Base-by-base conservation (phyloP, 2,329 filamentous ascomycete species). In the Trichoderma sp. region DNA sequence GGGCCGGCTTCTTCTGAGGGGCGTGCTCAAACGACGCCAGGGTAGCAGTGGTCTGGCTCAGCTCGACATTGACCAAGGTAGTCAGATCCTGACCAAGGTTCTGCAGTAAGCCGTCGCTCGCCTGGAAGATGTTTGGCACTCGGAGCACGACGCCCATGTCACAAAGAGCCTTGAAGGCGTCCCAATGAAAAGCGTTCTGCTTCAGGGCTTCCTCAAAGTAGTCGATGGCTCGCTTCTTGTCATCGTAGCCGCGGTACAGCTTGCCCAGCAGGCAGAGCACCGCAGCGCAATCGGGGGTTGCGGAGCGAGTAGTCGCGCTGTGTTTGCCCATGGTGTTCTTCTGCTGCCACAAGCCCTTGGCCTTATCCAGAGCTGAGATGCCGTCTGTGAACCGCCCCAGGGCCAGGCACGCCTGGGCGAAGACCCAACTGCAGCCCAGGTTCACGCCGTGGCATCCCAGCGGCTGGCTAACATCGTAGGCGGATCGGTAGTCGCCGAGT, bases 131-230 rank as follows among this genome's bases (percentile, higher is more conserved):
- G 72, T 96, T 97, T 28, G 88, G 85, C 10, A 95, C 88, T 64
- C 91, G 88, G 63, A 98, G 84, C 69, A 88, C 88, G 51, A 92
- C 89, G 4, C 92, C 91, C 88, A 86, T 91, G 73, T 97, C 93
- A 74, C 93, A 97, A 7, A 99, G 83, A 17, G 87, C 90, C 24
- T 89, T 88, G 72, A 98, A 98, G 0, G 94, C 93, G 81, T 99
- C 95, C 95, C 95, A 99, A 86, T 97, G 95, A 77, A 98, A 94
- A 1, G 95, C 93, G 73, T 98, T 99, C 63, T 88, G 77, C 78
- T 93, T 96, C 71, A 99, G 80, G 6, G 93, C 88, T 67, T 96
- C 92, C 70, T 96, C 92, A 74, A 95, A 98, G 75, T 87, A 92
- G 69, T 90, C 86, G 17, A 94, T 88, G 7, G 95, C 93, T 76